Conservation (phyloP, 1,284 basidiomycete genomes). For the Rhodofomes roseus region DNA sequence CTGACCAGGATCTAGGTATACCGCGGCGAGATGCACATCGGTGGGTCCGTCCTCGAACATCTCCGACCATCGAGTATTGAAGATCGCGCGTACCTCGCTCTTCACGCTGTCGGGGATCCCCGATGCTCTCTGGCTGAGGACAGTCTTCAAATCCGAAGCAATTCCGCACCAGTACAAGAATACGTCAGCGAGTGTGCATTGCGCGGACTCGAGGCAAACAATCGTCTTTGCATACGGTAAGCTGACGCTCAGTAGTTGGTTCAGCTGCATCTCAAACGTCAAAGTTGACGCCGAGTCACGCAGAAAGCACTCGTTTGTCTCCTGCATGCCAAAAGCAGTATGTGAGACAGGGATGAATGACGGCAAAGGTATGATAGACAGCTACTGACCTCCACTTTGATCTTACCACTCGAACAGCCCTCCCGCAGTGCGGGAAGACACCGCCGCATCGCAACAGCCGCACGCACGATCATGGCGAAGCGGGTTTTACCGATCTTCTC, state of each 20-base stretch:
- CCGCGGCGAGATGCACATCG: slow-evolving; percentile 2
- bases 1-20: slow-evolving; percentile 10
- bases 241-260: slow-evolving; percentile 19
- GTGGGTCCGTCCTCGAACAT: slow-evolving; percentile 6
- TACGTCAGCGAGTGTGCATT: slow-evolving; percentile 25
- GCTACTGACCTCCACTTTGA: not conserved
- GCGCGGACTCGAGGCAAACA: slow-evolving; percentile 26
- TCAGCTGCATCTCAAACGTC: slow-evolving; percentile 10
- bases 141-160: slow-evolving; percentile 16
- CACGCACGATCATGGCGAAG: slow-evolving; percentile 25
- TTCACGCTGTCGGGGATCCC: slow-evolving; percentile 1
- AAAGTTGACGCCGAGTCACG: not conserved
- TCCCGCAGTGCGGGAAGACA: slow-evolving; percentile 17
- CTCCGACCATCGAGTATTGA: slow-evolving; percentile 5
- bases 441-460: slow-evolving; percentile 18
- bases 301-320: not conserved
- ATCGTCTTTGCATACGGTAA: slow-evolving; percentile 23
- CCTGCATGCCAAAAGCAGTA: not conserved
- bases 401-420: not conserved
- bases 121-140: slow-evolving; percentile 9
- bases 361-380: not conserved
- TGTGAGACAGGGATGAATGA: too few species aligned
- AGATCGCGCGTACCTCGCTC: slow-evolving; percentile 1
- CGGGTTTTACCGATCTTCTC: slow-evolving; percentile 26
- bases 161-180: slow-evolving; percentile 29